Evolutionary conservation across 371 early-diverging fungal genomes (phyloP), one percentile per base, ranked within the genome.

Genomic region (Mortierella sp.): DNA sequence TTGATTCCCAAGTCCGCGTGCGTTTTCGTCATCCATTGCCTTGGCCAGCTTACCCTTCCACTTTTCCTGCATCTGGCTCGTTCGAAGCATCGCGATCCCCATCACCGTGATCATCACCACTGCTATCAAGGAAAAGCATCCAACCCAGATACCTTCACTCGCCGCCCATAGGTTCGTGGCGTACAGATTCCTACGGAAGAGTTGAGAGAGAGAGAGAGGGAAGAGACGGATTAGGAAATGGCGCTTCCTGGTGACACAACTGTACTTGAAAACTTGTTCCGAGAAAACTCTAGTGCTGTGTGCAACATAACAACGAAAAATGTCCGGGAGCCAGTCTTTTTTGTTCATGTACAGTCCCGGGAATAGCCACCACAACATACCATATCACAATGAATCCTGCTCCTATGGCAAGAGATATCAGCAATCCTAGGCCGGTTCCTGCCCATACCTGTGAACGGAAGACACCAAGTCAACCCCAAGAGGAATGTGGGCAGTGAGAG

Each of bases 71-170:
- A 89, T 83, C 16, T 84, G 83, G 54, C 88, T 85, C 16, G 88
- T 85, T 9, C 84, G 80, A 44, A 92, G 85, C 86, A 93, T 90
- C 39, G 89, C 90, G 21, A 92, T 53, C 24, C 91, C 91, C 88
- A 92, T 92, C 22, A 77, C 72, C 0, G 89, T 85, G 57, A 93
- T 88, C 84, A 93, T 81, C 12, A 90, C 31, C 3, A 85, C 85
- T 22, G 91, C 90, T 17, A 94, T 78, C 17, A 92, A 80, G 1
- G 83, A 84, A 67, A 93, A 90, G 51, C 85, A 85, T 22, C 91
- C 94, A 70, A 92, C 95, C 93, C 93, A 93, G 22, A 94, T 85
- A 3, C 82, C 68, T 78, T 94, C 94, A 31, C 86, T 84, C 19
- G 82, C 80, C 8, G 82, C 82, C 92, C 93, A 94, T 16, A 92